A percentile compares a stretch with the other conserved stretches of the same genome.
phyloP scores from a whole-genome alignment of 1,139 yeast genomes.

The Geotrichum reessii region DNA sequence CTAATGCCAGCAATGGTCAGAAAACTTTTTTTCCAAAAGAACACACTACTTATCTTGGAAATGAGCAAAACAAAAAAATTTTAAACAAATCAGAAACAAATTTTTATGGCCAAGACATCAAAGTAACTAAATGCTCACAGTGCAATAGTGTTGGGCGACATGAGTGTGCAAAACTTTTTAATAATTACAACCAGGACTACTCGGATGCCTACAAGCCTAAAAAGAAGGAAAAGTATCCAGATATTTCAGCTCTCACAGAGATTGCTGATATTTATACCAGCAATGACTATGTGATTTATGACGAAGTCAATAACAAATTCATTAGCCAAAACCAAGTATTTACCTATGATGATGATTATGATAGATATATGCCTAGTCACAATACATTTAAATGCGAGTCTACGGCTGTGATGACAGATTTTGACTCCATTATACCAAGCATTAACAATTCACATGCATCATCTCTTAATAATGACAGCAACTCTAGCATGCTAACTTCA shows the following conservation, averaged over 20 bases:
- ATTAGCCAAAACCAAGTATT: background rate
- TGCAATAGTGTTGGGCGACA: background rate
- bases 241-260: constrained; percentile 1
- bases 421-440: background rate
- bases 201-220: background rate
- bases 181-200: background rate
- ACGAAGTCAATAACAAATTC: background rate
- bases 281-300: background rate
- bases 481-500: background rate
- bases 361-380: background rate
- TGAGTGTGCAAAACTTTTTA: too few relatives aligned
- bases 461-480: background rate
- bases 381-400: background rate
- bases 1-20: background rate
- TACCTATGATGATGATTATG: background rate
- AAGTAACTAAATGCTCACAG: background rate
- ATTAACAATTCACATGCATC: background rate
- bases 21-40: too few relatives aligned
- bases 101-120: background rate
- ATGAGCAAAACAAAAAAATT: background rate
- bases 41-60: background rate
- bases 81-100: background rate
- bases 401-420: background rate
- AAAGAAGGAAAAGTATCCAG: background rate
- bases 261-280: background rate